Evolutionary conservation across 805 yeast species (phyloP), one percentile per base, ranked within the genome.

Genomic region (Cyberlindnera misumaiensis): DNA sequence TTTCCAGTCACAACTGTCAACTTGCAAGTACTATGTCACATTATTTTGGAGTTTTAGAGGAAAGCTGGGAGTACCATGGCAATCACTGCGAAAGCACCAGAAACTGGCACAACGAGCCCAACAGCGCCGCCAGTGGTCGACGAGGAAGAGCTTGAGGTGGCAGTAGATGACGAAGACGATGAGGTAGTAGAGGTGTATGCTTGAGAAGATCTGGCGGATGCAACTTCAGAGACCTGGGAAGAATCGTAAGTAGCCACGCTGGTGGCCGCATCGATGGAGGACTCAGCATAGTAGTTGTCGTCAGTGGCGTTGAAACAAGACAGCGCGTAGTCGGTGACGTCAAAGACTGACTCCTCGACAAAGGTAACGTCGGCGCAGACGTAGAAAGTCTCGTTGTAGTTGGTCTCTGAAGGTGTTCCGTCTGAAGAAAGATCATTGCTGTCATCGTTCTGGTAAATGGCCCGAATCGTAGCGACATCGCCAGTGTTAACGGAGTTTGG

Each of bases 301-400:
- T 60, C 56, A 32, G 71, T 61, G 36, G 67, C 66, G 45, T 67
- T 67, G 63, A 67, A 67, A 51, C 72, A 67, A 30, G 60, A 47
- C 22, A 55, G 43, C 8, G 71, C 65, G 32, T 38, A 49, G 27
- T 52, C 55, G 8, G 67, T 42, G 26, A 56, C 50, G 34, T 62
- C 56, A 46, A 66, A 65, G 28, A 64, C 69, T 7, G 57, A 51
- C 40, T 60, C 65, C 49, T 64, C 69, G 38, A 68, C 73, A 43
- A 65, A 68, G n/a, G 35, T 46, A 42, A 68, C 46, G 45, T 68
- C 74, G 22, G 74, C 60, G 55, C 73, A 68, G 31, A 68, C 70
- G 47, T 64, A 68, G 51, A 59, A 71, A 14, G 73, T 67, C 34
- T 62, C 56, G 44, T 68, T 68, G 17, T 44, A 33, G 12, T 51